These are phyloP conservation scores for Lodderomyces elongisporus DNA, from an alignment of 1,139 yeast species.

Conservation along the genomic window DNA sequence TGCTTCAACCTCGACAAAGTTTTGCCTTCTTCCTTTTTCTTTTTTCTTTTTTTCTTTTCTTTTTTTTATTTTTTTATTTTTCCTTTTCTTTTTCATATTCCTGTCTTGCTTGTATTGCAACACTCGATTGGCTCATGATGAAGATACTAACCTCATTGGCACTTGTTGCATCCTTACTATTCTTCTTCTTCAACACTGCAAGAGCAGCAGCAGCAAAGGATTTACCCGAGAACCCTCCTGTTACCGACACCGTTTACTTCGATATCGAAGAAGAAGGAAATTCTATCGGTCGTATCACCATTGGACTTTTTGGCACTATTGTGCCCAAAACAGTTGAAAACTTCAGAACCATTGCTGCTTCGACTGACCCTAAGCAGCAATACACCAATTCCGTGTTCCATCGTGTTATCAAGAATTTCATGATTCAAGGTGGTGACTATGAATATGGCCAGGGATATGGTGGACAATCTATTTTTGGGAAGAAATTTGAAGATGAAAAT, in stretches of 20 bases:
- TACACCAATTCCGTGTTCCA: slow-evolving; percentile 52
- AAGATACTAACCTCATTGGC: slow-evolving; percentile 19
- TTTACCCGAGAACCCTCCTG: slow-evolving; percentile 46
- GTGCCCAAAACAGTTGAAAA: slow-evolving; percentile 59
- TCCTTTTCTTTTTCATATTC: too few species aligned
- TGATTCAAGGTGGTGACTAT: slow-evolving; percentile 63
- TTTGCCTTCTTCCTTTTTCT: too few species aligned
- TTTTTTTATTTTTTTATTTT: too few species aligned
- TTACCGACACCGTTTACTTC: slow-evolving; percentile 77
- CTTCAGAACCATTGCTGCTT: slow-evolving; percentile 54
- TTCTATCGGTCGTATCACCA: slow-evolving; percentile 58
- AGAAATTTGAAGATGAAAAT: slow-evolving; percentile 54
- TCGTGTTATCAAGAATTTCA: slow-evolving; percentile 52
- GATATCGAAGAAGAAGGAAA: slow-evolving; percentile 81
- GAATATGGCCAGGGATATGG: slow-evolving; percentile 58
- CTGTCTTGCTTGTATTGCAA: neutral
- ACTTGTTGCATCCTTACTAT: slow-evolving; percentile 15
- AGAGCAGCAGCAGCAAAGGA: slow-evolving; percentile 16
- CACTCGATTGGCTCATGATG: slow-evolving; percentile 17
- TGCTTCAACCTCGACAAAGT: neutral
- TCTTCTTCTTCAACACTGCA: slow-evolving; percentile 18
- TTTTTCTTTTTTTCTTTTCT: too few species aligned
- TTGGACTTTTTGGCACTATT: slow-evolving; percentile 67
- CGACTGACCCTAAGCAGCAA: slow-evolving; percentile 52
- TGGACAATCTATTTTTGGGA: slow-evolving; percentile 56